A percentile compares a stretch with the other conserved stretches of the same genome.
Evolutionary conservation across 495 filamentous ascomycete genomes (phyloP).

Genomic region (Penicillium coprophilum): DNA sequence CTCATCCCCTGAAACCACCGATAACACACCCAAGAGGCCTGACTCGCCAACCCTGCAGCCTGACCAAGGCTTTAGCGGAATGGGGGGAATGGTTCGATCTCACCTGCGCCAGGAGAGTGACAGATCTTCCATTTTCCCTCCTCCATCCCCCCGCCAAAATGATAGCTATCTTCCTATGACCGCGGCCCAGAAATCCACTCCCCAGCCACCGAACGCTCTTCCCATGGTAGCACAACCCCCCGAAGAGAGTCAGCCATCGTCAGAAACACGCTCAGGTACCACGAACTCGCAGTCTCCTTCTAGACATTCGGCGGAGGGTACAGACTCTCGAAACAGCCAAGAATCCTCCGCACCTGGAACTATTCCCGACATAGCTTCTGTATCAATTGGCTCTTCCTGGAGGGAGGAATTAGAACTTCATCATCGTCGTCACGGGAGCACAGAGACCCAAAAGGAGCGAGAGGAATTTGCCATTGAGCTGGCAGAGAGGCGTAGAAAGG

Average conservation of each 20-base stretch:
- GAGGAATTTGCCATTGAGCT: conserved; percentile 82
- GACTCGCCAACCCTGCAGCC: conserved; percentile 81
- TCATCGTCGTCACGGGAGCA: conserved; percentile 56
- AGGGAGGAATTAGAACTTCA: conserved; percentile 32
- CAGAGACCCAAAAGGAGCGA: conserved; percentile 62
- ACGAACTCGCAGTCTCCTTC: conserved; percentile 15
- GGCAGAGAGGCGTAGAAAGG: conserved; percentile 69
- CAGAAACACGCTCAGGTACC: conserved; percentile 9
- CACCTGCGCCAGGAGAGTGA: conserved; percentile 84
- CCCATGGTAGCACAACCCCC: not conserved
- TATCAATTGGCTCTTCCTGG: conserved; percentile 37
- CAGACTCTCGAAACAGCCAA: conserved; percentile 19
- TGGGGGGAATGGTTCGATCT: conserved; percentile 69
- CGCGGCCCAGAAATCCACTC: not conserved
- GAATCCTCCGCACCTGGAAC: conserved; percentile 16
- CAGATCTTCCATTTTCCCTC: conserved; percentile 71
- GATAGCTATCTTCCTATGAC: not conserved
- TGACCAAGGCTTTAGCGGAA: conserved; percentile 61
- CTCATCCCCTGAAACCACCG: conserved; percentile 2
- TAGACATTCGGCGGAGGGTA: conserved; percentile 12
- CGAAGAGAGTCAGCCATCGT: conserved; percentile 4
- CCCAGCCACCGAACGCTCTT: conserved; percentile 2
- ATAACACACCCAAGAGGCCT: conserved; percentile 37
- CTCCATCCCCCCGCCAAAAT: conserved; percentile 36
- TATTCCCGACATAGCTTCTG: conserved; percentile 11